These are phyloP conservation scores for Flagelloscypha sp. DNA, from an alignment of 768 basidiomycete genomes.

Conservation along the genomic window DNA sequence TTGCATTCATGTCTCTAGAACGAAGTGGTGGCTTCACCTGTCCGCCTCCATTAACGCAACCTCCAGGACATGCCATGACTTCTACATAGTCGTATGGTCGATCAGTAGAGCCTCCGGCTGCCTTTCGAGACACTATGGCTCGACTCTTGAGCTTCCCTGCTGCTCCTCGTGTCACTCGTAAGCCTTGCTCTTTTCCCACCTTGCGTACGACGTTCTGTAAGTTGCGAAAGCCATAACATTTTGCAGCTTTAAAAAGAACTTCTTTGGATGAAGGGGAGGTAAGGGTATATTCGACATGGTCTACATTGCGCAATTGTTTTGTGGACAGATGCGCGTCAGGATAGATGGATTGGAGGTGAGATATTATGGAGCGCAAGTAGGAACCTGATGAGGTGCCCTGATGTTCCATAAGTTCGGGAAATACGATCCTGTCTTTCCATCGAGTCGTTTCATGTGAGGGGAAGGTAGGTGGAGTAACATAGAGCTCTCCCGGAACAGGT, in stretches of 20 bases:
- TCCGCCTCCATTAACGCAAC: slow-evolving; percentile 96
- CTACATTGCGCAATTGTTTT: slow-evolving; percentile 58
- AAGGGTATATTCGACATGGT: slow-evolving; percentile 71
- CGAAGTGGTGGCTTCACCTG: slow-evolving; percentile 46
- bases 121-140: slow-evolving; percentile 10
- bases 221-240: slow-evolving; percentile 96
- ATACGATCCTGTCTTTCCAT: slow-evolving; percentile 9
- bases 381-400: slow-evolving; percentile 87
- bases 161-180: slow-evolving; percentile 64
- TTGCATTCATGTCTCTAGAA: slow-evolving; percentile 11
- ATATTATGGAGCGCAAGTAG: slow-evolving; percentile 77
- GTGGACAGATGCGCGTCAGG: too few species aligned
- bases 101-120: slow-evolving; percentile 21
- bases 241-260: slow-evolving; percentile 84
- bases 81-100: slow-evolving; percentile 83
- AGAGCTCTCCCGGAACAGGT: slow-evolving; percentile 46
- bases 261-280: slow-evolving; percentile 28
- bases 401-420: slow-evolving; percentile 74
- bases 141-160: slow-evolving; percentile 38
- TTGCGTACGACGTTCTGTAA: slow-evolving; percentile 94
- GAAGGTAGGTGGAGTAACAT: slow-evolving; percentile 15
- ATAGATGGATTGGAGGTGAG: slow-evolving; percentile 40
- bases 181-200: slow-evolving; percentile 77
- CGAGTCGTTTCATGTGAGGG: slow-evolving; percentile 10
- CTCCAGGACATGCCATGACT: slow-evolving; percentile 98